phyloP scores from a whole-genome alignment of 2,329 filamentous ascomycete species.

The Fusarium guadeloupense region DNA sequence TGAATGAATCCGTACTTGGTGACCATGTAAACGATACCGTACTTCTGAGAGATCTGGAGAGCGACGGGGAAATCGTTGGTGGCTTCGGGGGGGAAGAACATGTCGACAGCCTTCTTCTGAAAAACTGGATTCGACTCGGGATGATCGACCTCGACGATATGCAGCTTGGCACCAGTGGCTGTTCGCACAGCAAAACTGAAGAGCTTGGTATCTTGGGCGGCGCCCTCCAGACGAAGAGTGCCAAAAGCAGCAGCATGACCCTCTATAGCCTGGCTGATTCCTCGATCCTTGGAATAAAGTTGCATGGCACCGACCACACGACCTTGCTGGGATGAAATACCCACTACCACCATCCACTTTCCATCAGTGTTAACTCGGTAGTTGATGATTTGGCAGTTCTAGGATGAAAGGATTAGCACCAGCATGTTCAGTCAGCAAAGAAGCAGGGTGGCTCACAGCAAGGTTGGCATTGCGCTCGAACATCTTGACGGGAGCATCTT shows the following conservation, averaged over 20 bases:
- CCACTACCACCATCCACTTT: slow-evolving; percentile 98
- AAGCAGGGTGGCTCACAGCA: slow-evolving; percentile 64
- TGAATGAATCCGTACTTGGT: slow-evolving; percentile 99
- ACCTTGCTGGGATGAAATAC: slow-evolving; percentile 92
- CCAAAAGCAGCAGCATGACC: slow-evolving; percentile 96
- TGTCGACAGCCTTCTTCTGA: slow-evolving; percentile 94
- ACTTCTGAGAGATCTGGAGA: slow-evolving; percentile 96
- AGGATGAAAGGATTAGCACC: slow-evolving; percentile 33
- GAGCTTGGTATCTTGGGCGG: slow-evolving; percentile 89
- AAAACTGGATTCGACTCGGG: slow-evolving; percentile 88
- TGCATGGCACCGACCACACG: slow-evolving; percentile 97
- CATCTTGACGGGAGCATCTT: slow-evolving; percentile 83
- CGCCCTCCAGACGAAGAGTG: slow-evolving; percentile 86
- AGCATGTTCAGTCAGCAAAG: neutral
- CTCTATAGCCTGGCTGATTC: slow-evolving; percentile 97
- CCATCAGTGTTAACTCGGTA: slow-evolving; percentile 95
- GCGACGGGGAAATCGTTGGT: slow-evolving; percentile 97
- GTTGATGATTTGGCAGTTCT: slow-evolving; percentile 99
- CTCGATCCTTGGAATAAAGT: slow-evolving; percentile 93
- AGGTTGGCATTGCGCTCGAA: slow-evolving; percentile 96
- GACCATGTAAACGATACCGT: slow-evolving; percentile 95
- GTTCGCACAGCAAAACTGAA: slow-evolving; percentile 97
- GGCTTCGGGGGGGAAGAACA: slow-evolving; percentile 96
- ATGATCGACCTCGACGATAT: slow-evolving; percentile 97
- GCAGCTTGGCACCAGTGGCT: slow-evolving; percentile 89